Conservation (phyloP, 2,329 filamentous ascomycete genomes). For the Sporothrix dimorphospora region DNA sequence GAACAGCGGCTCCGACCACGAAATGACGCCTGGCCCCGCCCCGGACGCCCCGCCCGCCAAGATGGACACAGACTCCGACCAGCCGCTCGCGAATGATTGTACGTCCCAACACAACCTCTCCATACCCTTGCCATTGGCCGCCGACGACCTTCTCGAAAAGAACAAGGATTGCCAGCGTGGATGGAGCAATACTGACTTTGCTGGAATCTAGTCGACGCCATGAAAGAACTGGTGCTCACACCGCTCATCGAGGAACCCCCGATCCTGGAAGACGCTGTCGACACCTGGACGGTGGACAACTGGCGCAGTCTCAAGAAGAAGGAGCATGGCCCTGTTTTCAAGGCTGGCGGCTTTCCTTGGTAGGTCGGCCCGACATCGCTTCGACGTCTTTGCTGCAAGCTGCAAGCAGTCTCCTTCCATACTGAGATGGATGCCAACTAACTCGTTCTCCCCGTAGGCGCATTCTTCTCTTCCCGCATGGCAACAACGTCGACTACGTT, state of each 20-base stretch:
- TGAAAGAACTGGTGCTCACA: constrained; percentile 78
- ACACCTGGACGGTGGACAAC: constrained; percentile 86
- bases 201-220: constrained; percentile 70
- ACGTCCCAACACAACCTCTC: constrained; percentile 38
- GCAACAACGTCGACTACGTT: constrained; percentile 90
- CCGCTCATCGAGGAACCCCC: constrained; percentile 76
- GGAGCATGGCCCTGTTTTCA: constrained; percentile 84
- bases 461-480: constrained; percentile 91
- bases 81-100: constrained; percentile 59
- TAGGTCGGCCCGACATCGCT: constrained; percentile 46
- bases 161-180: background rate
- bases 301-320: constrained; percentile 79
- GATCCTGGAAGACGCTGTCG: constrained; percentile 71
- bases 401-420: background rate
- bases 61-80: constrained; percentile 51
- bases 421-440: background rate
- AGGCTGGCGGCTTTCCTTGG: constrained; percentile 88
- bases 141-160: background rate
- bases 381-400: no score
- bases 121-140: background rate
- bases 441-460: constrained; percentile 60
- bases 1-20: constrained; percentile 51
- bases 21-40: constrained; percentile 58
- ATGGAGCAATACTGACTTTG: constrained; percentile 37
- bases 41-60: constrained; percentile 56